Evolutionary conservation across 225 moss, liverwort and hornwort species (phyloP).

Genomic region (Lunularia cruciata): DNA sequence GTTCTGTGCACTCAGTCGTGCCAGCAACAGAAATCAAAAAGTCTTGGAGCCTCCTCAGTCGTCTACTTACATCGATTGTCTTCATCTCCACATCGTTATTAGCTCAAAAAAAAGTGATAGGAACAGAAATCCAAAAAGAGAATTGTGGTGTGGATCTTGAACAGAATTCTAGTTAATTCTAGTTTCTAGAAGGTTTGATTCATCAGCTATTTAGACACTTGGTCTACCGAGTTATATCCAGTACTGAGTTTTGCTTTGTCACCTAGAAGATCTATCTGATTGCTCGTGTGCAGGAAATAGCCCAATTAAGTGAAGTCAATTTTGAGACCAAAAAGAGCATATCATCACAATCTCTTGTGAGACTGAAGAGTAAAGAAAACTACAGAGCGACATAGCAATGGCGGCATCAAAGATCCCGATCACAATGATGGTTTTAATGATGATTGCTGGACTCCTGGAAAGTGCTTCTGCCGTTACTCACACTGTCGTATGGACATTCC

Average conservation of each 20-base stretch:
- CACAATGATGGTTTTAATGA: conserved; percentile 16
- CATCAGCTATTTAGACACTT: not conserved
- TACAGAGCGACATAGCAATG: not conserved
- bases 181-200: not conserved
- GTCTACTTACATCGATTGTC: no score
- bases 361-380: not conserved
- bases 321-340: not conserved
- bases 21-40: no score
- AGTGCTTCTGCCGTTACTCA: conserved; percentile 4
- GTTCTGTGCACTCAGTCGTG: no score
- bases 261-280: not conserved
- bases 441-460: conserved; percentile 17
- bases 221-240: conserved; percentile 3
- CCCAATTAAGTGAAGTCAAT: not conserved
- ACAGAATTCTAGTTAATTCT: not conserved
- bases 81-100: not conserved
- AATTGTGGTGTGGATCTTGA: not conserved
- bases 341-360: not conserved
- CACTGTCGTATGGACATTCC: conserved; percentile 31
- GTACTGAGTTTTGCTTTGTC: not conserved
- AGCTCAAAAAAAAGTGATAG: not conserved
- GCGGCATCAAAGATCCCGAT: not conserved
- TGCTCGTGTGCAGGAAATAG: not conserved
- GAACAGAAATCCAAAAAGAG: not conserved
- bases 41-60: no score